Evolutionary conservation across 2,329 filamentous ascomycete genomes (phyloP).

Genomic region (Aureobasidium sp.): DNA sequence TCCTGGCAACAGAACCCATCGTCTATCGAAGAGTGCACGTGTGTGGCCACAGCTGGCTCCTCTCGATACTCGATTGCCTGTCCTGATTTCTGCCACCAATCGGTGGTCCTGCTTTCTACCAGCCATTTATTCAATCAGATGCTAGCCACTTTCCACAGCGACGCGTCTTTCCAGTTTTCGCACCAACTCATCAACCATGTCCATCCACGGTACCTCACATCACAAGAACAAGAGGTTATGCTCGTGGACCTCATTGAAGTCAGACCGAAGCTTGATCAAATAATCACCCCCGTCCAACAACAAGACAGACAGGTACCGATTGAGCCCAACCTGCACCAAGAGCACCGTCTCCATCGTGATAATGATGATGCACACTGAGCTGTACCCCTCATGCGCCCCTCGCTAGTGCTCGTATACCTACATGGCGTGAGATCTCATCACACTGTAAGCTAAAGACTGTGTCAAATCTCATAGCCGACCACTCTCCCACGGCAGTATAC

Average conservation of each 20-base stretch:
- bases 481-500: background rate
- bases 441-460: background rate
- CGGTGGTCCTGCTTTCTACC: background rate
- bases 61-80: background rate
- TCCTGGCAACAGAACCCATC: background rate
- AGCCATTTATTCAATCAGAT: background rate
- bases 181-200: background rate
- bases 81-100: background rate
- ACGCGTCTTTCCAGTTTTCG: background rate
- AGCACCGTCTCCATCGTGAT: background rate
- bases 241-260: background rate
- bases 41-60: background rate
- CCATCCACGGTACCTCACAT: background rate
- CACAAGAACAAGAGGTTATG: background rate
- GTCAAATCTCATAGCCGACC: background rate
- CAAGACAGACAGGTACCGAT: background rate
- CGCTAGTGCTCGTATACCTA: background rate
- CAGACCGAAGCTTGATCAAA: background rate
- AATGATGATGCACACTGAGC: background rate
- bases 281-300: background rate
- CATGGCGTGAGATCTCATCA: constrained; percentile 4
- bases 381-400: background rate
- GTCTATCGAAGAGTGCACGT: background rate
- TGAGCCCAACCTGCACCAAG: background rate
- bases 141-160: background rate